Conservation (phyloP, 441 rosid genomes). For the Erodium trifolium region DNA sequence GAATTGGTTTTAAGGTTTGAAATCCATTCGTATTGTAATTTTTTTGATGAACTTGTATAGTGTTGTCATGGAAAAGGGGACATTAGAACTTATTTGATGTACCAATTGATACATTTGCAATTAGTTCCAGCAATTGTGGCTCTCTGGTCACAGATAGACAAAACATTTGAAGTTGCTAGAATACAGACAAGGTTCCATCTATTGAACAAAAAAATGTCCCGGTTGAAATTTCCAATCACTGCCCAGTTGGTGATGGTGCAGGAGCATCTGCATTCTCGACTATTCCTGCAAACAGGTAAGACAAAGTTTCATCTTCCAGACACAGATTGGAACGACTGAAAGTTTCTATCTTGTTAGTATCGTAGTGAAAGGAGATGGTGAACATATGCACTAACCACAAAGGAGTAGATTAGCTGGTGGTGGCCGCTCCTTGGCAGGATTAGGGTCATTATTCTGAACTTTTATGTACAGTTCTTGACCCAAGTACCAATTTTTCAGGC, state of each 20-base stretch:
- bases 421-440: slow-evolving; percentile 51
- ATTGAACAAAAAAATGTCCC: background rate
- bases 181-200: background rate
- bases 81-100: background rate
- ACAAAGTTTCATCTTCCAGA: background rate
- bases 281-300: background rate
- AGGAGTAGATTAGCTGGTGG: slow-evolving; percentile 48
- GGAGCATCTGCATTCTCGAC: background rate
- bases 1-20: too few species aligned
- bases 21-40: too few species aligned
- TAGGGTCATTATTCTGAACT: slow-evolving; percentile 49
- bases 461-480: slow-evolving; percentile 51
- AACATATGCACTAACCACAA: slow-evolving; percentile 31
- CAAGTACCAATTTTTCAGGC: slow-evolving; percentile 35
- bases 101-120: background rate
- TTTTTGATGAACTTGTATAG: too few species aligned
- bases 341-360: background rate
- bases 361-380: background rate
- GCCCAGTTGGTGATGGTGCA: background rate
- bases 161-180: background rate
- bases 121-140: too few species aligned
- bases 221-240: background rate
- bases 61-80: too few species aligned
- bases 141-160: background rate
- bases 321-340: background rate